These are phyloP conservation scores for Ascochyta pisi DNA, from an alignment of 2,329 filamentous ascomycete species.

Conservation along the genomic window DNA sequence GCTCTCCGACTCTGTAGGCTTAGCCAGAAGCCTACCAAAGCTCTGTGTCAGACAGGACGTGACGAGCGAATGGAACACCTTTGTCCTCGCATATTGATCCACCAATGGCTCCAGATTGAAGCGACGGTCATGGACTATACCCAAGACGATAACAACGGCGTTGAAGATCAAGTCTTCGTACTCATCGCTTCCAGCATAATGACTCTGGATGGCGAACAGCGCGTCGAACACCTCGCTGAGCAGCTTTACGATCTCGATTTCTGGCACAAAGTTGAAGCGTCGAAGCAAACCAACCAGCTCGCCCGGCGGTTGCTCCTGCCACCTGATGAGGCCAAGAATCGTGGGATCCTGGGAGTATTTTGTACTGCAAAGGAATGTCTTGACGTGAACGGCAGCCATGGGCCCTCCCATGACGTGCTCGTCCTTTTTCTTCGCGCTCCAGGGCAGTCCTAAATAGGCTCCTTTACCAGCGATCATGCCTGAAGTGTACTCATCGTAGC, in stretches of 20 bases:
- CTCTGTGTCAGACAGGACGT: slow-evolving; percentile 87
- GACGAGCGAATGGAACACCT: slow-evolving; percentile 92
- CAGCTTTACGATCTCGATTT: slow-evolving; percentile 97
- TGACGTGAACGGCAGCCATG: slow-evolving; percentile 77
- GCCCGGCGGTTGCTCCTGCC: slow-evolving; percentile 77
- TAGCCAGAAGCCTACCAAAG: slow-evolving; percentile 81
- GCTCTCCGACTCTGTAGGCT: slow-evolving; percentile 81
- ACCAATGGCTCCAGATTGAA: slow-evolving; percentile 92
- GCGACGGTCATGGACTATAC: slow-evolving; percentile 91
- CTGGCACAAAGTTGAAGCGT: slow-evolving; percentile 89
- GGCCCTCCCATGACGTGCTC: slow-evolving; percentile 73
- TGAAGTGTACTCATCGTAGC: slow-evolving; percentile 88
- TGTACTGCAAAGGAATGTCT: slow-evolving; percentile 93
- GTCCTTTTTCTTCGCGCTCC: slow-evolving; percentile 78
- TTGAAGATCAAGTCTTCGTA: slow-evolving; percentile 94
- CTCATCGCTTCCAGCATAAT: slow-evolving; percentile 88
- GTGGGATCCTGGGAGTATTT: slow-evolving; percentile 91
- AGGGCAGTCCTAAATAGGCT: slow-evolving; percentile 85
- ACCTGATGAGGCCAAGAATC: slow-evolving; percentile 82
- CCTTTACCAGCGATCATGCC: slow-evolving; percentile 76
- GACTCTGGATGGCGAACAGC: slow-evolving; percentile 88
- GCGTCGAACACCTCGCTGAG: slow-evolving; percentile 88
- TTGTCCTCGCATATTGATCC: slow-evolving; percentile 85
- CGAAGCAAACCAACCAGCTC: slow-evolving; percentile 77
- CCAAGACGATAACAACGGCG: slow-evolving; percentile 84